Conservation (phyloP, 2,329 filamentous ascomycete species). For the Ilyonectria sp. region DNA sequence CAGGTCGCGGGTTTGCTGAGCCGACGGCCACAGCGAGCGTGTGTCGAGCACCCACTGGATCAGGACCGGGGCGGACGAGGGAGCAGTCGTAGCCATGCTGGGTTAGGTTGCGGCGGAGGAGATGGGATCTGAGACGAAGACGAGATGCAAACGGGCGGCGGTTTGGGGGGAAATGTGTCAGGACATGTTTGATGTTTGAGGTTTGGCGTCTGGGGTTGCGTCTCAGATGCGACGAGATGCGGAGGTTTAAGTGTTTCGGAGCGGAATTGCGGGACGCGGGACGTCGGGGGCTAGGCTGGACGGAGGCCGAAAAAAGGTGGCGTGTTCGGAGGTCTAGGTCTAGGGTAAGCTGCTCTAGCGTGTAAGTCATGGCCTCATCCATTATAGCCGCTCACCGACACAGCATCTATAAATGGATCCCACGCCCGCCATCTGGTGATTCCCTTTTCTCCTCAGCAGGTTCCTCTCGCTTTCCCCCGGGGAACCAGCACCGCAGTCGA, state of each 20-base stretch:
- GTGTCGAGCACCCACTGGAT: slow-evolving; percentile 77
- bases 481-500: slow-evolving; percentile 39
- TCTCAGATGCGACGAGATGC: slow-evolving; percentile 12
- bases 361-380: background rate
- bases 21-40: slow-evolving; percentile 69
- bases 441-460: slow-evolving; percentile 23
- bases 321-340: background rate
- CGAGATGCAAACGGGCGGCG: background rate
- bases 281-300: slow-evolving; percentile 8
- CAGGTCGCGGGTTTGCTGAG: slow-evolving; percentile 64
- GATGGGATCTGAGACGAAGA: background rate
- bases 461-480: slow-evolving; percentile 22
- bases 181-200: slow-evolving; percentile 12
- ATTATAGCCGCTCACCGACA: background rate
- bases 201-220: background rate
- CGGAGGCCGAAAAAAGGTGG: background rate
- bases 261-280: slow-evolving; percentile 14
- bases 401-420: slow-evolving; percentile 23
- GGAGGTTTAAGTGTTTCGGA: slow-evolving; percentile 13
- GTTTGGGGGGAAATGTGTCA: background rate
- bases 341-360: background rate
- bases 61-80: slow-evolving; percentile 53
- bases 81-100: slow-evolving; percentile 9
- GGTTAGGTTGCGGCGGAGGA: background rate
- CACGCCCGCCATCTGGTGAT: background rate